Evolutionary conservation across 768 basidiomycete species (phyloP).

Genomic region (Termitomyces bulborhizus): DNA sequence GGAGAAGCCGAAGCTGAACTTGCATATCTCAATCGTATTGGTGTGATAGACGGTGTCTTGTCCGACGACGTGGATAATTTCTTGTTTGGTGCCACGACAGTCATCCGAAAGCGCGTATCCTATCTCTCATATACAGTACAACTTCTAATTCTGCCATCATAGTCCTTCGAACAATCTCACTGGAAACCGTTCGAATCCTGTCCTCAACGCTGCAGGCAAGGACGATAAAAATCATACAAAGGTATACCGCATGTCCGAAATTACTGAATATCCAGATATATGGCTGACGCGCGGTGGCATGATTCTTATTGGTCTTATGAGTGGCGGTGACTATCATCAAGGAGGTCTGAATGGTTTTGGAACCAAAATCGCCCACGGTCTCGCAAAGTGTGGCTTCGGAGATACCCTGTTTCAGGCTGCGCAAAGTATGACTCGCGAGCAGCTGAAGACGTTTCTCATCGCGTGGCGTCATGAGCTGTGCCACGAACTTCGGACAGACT

Average conservation of each 20-base stretch:
- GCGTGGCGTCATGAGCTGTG: constrained; percentile 59
- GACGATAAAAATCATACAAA: constrained; percentile 68
- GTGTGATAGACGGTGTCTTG: constrained; percentile 81
- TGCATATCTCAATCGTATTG: constrained; percentile 76
- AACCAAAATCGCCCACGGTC: constrained; percentile 61
- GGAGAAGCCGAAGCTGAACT: constrained; percentile 95
- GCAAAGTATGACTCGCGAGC: constrained; percentile 33
- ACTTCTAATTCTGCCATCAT: constrained; percentile 6
- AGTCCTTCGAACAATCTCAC: constrained; percentile 70
- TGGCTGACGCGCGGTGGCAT: constrained; percentile 63
- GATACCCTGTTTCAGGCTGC: constrained; percentile 62
- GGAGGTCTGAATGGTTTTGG: constrained; percentile 68
- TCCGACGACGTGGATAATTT: constrained; percentile 95
- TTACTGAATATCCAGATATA: constrained; percentile 33
- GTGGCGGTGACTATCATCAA: constrained; percentile 88
- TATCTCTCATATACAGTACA: not conserved
- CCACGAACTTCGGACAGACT: constrained; percentile 64
- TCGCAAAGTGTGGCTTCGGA: constrained; percentile 80
- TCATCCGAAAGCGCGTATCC: constrained; percentile 73
- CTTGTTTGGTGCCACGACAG: constrained; percentile 77
- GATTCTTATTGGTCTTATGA: constrained; percentile 77
- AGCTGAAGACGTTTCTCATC: constrained; percentile 47
- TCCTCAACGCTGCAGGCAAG: constrained; percentile 59
- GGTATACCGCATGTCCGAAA: constrained; percentile 35
- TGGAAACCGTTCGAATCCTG: constrained; percentile 60